A percentile compares a stretch with the other conserved stretches of the same genome.
phyloP scores from a whole-genome alignment of 2,329 filamentous ascomycete species.

The Colletotrichum lini region DNA sequence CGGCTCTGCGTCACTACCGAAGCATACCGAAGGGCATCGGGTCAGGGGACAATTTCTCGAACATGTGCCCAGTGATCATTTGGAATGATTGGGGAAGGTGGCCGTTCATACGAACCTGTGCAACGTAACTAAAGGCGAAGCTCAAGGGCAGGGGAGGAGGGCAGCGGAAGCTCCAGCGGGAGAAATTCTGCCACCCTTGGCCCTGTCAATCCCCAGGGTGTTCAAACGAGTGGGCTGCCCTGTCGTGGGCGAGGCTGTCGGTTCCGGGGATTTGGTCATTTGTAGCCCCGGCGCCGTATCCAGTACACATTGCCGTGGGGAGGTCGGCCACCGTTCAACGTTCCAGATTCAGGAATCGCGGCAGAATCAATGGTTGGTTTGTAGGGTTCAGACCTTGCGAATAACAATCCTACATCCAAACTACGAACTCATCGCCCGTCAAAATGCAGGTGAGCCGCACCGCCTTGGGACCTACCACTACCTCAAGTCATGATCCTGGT shows the following conservation, averaged over 20 bases:
- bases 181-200: conserved; percentile 28
- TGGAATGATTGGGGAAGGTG: conserved; percentile 19
- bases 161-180: conserved; percentile 8
- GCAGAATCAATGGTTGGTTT: conserved; percentile 25
- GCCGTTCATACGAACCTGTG: conserved; percentile 29
- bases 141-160: conserved; percentile 17
- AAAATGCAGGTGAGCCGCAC: conserved; percentile 32
- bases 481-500: conserved; percentile 11
- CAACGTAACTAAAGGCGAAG: conserved; percentile 3
- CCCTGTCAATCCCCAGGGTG: conserved; percentile 17
- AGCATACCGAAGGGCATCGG: conserved; percentile 26
- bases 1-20: conserved; percentile 37
- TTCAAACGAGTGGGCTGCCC: conserved; percentile 17
- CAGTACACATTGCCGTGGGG: conserved; percentile 24
- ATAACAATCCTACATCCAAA: conserved; percentile 8
- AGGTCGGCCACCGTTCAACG: conserved; percentile 10
- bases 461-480: conserved; percentile 2
- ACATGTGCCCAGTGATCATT: conserved; percentile 7
- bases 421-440: conserved; percentile 6
- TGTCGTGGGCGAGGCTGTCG: neutral
- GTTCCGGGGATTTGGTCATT: conserved; percentile 34
- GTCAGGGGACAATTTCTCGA: conserved; percentile 15
- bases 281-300: conserved; percentile 10
- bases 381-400: neutral
- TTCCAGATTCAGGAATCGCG: conserved; percentile 27